Conservation (phyloP, 2,329 filamentous ascomycete species). For the Zarea fungicola region DNA sequence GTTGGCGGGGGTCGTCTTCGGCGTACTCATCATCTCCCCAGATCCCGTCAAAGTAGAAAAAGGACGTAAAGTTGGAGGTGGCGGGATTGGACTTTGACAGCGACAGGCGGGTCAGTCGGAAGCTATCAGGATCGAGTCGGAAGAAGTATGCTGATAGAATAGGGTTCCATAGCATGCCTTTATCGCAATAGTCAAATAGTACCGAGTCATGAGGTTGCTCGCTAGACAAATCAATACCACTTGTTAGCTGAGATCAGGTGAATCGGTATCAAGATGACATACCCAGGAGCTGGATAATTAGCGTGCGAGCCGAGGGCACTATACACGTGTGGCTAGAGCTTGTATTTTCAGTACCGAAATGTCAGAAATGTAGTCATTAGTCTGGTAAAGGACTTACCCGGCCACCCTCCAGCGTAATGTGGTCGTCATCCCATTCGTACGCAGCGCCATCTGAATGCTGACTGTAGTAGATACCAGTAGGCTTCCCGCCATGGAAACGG, state of each 20-base stretch:
- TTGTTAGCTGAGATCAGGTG: background rate
- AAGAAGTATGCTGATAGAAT: conserved; percentile 32
- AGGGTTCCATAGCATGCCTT: conserved; percentile 29
- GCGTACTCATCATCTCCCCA: conserved; percentile 30
- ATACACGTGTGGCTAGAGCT: conserved; percentile 26
- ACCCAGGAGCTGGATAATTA: conserved; percentile 28
- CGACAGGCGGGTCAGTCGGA: conserved; percentile 18
- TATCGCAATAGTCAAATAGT: conserved; percentile 29
- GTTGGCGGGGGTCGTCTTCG: conserved; percentile 28
- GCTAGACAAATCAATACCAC: conserved; percentile 17
- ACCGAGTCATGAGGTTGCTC: conserved; percentile 28
- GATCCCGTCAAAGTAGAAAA: conserved; percentile 28
- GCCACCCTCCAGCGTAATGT: conserved; percentile 20
- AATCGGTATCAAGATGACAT: background rate
- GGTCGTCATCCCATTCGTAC: conserved; percentile 25
- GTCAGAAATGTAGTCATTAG: background rate
- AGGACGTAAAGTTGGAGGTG: conserved; percentile 26
- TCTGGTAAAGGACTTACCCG: conserved; percentile 20
- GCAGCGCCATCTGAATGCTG: conserved; percentile 22
- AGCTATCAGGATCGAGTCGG: conserved; percentile 23
- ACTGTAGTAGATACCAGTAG: conserved; percentile 24
- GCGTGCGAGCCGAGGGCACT: conserved; percentile 32
- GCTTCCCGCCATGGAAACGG: conserved; percentile 23
- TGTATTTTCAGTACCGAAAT: background rate
- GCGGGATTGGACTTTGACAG: background rate